Evolutionary conservation across 106 monocot genomes (phyloP).

Genomic region (Acorus calamus): DNA sequence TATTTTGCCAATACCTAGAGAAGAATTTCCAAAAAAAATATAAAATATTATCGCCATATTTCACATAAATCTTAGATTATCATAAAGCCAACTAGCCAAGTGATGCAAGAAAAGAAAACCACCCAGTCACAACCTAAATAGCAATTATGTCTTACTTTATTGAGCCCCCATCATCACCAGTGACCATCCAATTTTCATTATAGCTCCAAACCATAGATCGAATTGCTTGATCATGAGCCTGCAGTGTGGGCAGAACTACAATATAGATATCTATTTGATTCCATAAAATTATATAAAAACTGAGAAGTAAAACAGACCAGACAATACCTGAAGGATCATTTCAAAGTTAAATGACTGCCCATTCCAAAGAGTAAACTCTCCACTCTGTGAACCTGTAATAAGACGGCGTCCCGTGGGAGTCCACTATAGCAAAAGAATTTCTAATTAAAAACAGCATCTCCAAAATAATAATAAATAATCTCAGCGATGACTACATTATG

Average conservation of each 20-base stretch:
- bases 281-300: not conserved
- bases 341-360: slow-evolving; percentile 99
- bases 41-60: no score
- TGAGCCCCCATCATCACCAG: slow-evolving; percentile 95
- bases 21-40: not conserved
- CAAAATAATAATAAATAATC: no score
- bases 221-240: slow-evolving; percentile 97
- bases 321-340: slow-evolving; percentile 95
- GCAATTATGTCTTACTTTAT: slow-evolving; percentile 54
- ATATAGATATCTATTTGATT: not conserved
- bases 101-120: not conserved
- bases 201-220: slow-evolving; percentile 99
- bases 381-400: slow-evolving; percentile 95
- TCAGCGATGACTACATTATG: no score
- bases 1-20: slow-evolving; percentile 91
- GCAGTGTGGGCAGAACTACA: slow-evolving; percentile 8
- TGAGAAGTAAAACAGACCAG: slow-evolving; percentile 4
- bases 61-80: no score
- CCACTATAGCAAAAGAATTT: slow-evolving; percentile 52
- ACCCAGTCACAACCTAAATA: not conserved
- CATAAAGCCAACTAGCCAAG: no score
- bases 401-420: slow-evolving; percentile 95
- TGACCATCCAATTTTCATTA: slow-evolving; percentile 99
- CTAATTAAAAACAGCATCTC: not conserved
- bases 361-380: slow-evolving; percentile 99